Conservation (phyloP, 192 early-diverging fungal genomes). For the Gryganskiella cystojenkinii region DNA sequence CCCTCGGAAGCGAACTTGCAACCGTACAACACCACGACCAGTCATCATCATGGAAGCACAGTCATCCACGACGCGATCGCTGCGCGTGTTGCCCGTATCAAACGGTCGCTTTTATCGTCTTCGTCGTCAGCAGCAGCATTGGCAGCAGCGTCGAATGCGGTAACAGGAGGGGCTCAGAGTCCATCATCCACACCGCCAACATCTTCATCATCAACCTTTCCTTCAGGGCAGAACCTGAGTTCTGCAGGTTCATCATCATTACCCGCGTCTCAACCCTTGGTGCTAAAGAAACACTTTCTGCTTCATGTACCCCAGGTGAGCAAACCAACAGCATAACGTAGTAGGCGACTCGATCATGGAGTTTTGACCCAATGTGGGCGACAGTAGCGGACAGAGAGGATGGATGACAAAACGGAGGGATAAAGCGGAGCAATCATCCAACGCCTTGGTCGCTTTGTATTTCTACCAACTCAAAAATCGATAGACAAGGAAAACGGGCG, state of each 20-base stretch:
- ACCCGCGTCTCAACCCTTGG: background rate
- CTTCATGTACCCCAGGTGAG: slow-evolving; percentile 47
- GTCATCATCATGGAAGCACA: background rate
- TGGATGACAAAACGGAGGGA: too few species aligned
- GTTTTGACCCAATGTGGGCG: too few species aligned
- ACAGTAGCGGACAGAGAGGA: too few species aligned
- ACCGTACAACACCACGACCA: slow-evolving; percentile 20
- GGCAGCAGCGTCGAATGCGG: too few species aligned
- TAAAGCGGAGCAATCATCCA: too few species aligned
- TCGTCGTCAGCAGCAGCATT: slow-evolving; percentile 12
- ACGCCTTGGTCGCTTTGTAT: too few species aligned
- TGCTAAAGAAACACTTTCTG: slow-evolving; percentile 41
- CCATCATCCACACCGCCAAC: background rate
- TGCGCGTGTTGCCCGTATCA: slow-evolving; percentile 35
- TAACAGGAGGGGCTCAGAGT: background rate
- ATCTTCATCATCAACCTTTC: background rate
- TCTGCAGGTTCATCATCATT: slow-evolving; percentile 1
- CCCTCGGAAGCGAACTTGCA: slow-evolving; percentile 24
- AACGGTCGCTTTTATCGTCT: slow-evolving; percentile 22
- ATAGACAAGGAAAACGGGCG: too few species aligned
- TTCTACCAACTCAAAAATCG: too few species aligned
- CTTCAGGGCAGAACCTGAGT: background rate
- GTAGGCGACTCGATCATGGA: too few species aligned
- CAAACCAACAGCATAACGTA: too few species aligned
- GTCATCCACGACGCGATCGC: slow-evolving; percentile 39